Evolutionary conservation across 805 yeast species (phyloP), one percentile per base, ranked within the genome.

Genomic region (Wickerhamomyces pijperi): DNA sequence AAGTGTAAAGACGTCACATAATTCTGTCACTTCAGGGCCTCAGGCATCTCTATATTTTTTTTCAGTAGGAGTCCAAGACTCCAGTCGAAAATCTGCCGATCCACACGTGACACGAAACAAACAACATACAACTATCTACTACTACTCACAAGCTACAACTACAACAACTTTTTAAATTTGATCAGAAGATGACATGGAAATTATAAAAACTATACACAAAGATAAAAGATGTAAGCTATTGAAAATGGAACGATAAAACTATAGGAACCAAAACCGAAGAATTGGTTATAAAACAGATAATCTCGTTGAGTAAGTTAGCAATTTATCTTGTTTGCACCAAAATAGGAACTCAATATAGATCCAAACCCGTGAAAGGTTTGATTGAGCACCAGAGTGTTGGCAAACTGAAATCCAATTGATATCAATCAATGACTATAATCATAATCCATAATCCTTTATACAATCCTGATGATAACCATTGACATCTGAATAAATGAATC

Each of bases 301-400:
- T 56, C 65, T 68, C 59, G 88, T 80, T 82, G 90, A 82, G 90
- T 81, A 82, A 65, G 59, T 59, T 80, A 63, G 36, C 35, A 33
- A 32, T 70, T 48, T 46, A 60, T 82, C 86, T 84, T 65, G 94
- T 81, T 84, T 80, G 87, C 87, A 66, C 81, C 76, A 76, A 79
- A 83, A 83, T 82, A 80, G 94, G 88, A 78, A 73, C 78, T 74
- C 71, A 71, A 71, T 76, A 80, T 64, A 59, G 78, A 46, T 25
- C 48, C 47, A 36, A 46, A 34, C 21, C 16, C 31, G 15, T 35
- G n/a, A 28, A 33, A 28, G 16, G 41, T 40, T 34, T 46, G 56
- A 76, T 72, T 67, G 68, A 74, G 79, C 80, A 76, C 87, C 92
- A 81, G 92, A 82, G 90, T 83, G 94, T 82, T 76, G 80, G 85